Evolutionary conservation across 2,329 filamentous ascomycete species (phyloP).

Genomic region (Monosporascus sp.): DNA sequence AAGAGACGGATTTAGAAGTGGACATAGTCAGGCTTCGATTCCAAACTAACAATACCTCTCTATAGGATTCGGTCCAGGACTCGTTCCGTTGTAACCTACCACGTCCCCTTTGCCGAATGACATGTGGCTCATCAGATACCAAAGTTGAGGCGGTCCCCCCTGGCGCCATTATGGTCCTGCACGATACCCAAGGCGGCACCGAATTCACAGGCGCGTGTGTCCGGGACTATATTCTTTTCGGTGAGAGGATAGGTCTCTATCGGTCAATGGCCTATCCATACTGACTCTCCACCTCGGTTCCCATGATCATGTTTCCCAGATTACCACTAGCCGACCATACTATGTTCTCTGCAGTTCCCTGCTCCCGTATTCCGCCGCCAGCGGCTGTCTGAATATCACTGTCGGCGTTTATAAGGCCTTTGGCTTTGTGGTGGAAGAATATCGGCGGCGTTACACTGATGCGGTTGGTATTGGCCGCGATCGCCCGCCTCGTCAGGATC

Average conservation of each 20-base stretch:
- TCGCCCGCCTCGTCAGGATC: slow-evolving; percentile 11
- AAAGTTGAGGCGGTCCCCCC: no score
- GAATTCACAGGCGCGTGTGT: no score
- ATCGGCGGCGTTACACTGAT: slow-evolving; percentile 27
- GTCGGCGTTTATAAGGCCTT: slow-evolving; percentile 19
- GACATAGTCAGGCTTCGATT: no score
- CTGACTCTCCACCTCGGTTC: slow-evolving; percentile 22
- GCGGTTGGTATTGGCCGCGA: slow-evolving; percentile 24
- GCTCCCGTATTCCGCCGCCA: slow-evolving; percentile 18
- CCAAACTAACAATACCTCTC: no score
- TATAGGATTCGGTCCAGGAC: no score
- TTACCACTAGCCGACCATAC: slow-evolving; percentile 30
- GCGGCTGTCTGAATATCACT: slow-evolving; percentile 25
- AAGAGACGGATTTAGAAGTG: no score
- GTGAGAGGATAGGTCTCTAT: background rate
- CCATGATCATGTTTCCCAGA: slow-evolving; percentile 25
- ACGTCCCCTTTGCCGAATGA: no score
- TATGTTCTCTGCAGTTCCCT: slow-evolving; percentile 28
- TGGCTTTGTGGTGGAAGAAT: slow-evolving; percentile 28
- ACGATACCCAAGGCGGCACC: background rate
- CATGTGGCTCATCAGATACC: no score
- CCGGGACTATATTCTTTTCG: no score
- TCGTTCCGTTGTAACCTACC: no score
- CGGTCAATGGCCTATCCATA: slow-evolving; percentile 7
- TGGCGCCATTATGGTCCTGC: background rate